Evolutionary conservation across 306 rosid species (phyloP).

Genomic region (Castanea crenata): DNA sequence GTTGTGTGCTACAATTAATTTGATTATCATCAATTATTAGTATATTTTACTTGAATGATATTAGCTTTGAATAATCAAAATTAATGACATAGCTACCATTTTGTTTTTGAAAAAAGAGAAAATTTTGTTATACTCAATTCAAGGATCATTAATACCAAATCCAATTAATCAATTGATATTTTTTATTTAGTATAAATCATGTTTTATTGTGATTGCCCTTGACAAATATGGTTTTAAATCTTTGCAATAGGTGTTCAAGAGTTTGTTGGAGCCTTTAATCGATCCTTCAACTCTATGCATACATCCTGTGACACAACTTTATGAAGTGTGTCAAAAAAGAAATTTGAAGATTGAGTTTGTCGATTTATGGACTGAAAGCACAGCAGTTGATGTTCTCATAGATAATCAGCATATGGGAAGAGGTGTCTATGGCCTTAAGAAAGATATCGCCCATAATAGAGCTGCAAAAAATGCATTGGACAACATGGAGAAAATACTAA

Average conservation of each 20-base stretch:
- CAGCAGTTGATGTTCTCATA: constrained; percentile 27
- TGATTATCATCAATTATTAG: too few species aligned
- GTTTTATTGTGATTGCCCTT: too few species aligned
- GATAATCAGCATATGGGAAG: constrained; percentile 35
- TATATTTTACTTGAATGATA: too few species aligned
- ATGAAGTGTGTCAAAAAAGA: constrained; percentile 52
- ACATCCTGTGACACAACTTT: constrained; percentile 48
- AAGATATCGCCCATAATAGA: constrained; percentile 52
- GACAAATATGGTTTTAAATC: too few species aligned
- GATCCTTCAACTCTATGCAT: constrained; percentile 23
- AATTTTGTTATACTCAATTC: too few species aligned
- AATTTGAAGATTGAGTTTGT: constrained; percentile 28
- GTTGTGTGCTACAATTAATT: too few species aligned
- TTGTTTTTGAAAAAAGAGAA: too few species aligned
- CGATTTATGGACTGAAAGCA: constrained; percentile 39
- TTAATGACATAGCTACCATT: too few species aligned
- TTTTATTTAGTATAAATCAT: too few species aligned
- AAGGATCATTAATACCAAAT: too few species aligned
- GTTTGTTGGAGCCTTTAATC: constrained; percentile 48
- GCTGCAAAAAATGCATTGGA: constrained; percentile 58
- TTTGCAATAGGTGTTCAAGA: constrained; percentile 32
- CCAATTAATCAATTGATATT: too few species aligned
- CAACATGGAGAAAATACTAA: constrained; percentile 22
- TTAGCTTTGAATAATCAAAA: too few species aligned
- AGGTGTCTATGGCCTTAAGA: constrained; percentile 29